phyloP scores from a whole-genome alignment of 257 asterid genomes.

The Vinca minor region DNA sequence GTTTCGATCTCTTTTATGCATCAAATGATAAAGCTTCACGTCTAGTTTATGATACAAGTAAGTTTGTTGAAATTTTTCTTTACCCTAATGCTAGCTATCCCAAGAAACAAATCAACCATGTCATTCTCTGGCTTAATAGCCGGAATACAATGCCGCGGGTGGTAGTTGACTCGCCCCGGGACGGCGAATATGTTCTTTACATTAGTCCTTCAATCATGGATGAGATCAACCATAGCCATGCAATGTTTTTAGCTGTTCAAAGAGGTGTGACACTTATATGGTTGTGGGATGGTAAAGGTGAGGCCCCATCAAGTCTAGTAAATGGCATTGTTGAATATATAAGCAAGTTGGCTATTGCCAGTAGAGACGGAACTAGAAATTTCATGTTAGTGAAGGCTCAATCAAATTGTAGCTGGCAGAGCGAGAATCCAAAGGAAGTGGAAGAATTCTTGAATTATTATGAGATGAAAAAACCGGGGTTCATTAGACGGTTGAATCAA shows the following conservation, averaged over 20 bases:
- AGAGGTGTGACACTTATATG: conserved; percentile 43
- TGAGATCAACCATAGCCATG: conserved; percentile 20
- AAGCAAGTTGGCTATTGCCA: neutral
- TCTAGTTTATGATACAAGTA: conserved; percentile 34
- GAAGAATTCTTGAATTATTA: conserved; percentile 33
- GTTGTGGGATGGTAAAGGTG: conserved; percentile 49
- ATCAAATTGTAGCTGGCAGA: conserved; percentile 22
- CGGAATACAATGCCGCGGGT: conserved; percentile 23
- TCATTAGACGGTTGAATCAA: conserved; percentile 50
- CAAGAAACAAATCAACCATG: conserved; percentile 34
- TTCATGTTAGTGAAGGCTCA: neutral
- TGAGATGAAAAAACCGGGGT: conserved; percentile 45
- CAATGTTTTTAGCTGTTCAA: conserved; percentile 26
- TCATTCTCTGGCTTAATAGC: conserved; percentile 26
- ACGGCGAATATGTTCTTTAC: conserved; percentile 24
- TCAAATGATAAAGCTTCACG: conserved; percentile 56
- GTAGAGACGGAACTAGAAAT: neutral
- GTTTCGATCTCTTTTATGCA: conserved; percentile 49
- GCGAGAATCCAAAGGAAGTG: conserved; percentile 22
- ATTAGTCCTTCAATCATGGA: conserved; percentile 36
- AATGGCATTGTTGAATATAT: conserved; percentile 49
- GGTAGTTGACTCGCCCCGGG: conserved; percentile 9
- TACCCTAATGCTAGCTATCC: conserved; percentile 15
- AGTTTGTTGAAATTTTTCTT: conserved; percentile 35
- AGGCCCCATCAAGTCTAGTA: conserved; percentile 30